Evolutionary conservation across 768 basidiomycete genomes (phyloP).

Genomic region (Panaeolus papilionaceus): DNA sequence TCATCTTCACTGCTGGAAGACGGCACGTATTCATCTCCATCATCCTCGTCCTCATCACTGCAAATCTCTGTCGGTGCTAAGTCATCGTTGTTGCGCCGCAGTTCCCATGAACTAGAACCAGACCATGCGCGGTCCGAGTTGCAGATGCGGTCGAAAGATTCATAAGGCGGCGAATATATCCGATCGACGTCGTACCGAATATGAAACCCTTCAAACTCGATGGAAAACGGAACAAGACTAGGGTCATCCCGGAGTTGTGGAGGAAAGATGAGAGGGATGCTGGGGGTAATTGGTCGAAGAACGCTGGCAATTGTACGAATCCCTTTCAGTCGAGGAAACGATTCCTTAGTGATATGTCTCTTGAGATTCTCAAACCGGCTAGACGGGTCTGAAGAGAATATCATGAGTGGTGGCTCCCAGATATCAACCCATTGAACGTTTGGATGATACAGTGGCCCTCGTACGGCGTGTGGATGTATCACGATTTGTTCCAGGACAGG

Average conservation of each 20-base stretch:
- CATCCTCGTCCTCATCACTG: not conserved
- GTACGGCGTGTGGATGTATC: not conserved
- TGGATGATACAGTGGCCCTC: not conserved
- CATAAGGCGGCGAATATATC: not conserved
- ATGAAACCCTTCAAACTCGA: constrained; percentile 3
- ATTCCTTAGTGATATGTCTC: not conserved
- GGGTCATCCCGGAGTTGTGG: not conserved
- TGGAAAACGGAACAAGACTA: not conserved
- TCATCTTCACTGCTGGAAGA: not conserved
- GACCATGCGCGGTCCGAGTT: not conserved
- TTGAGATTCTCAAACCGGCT: not conserved
- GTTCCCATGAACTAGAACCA: not conserved
- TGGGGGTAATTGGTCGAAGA: not conserved
- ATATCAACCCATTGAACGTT: constrained; percentile 5
- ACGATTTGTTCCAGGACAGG: not conserved
- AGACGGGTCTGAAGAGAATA: not conserved
- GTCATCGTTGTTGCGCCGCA: not conserved
- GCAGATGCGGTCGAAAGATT: not conserved
- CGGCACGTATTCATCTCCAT: not conserved
- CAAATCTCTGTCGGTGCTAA: not conserved
- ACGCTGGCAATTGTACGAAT: not conserved
- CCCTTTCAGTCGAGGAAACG: not conserved
- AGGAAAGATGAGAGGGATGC: not conserved
- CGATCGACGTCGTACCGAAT: not conserved
- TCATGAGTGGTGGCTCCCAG: not conserved